A percentile compares a stretch with the other conserved stretches of the same genome.
These are phyloP conservation scores for Melanomma pulvis-pyrius DNA, from an alignment of 495 filamentous ascomycete species.

Conservation along the genomic window DNA sequence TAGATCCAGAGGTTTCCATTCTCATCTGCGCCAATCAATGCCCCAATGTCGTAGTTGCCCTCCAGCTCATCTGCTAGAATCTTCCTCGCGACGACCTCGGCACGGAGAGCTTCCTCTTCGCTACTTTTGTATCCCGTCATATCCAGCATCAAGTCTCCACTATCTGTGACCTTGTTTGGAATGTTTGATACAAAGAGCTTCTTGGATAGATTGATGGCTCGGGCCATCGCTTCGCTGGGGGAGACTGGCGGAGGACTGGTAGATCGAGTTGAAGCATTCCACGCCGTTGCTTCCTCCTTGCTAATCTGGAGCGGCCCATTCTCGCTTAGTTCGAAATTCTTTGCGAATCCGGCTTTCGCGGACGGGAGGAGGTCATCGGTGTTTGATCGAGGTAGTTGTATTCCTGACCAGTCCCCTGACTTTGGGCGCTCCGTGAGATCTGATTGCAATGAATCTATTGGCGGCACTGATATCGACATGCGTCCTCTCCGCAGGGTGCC, in stretches of 20 bases:
- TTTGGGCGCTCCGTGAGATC: constrained; percentile 48
- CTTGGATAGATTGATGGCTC: constrained; percentile 83
- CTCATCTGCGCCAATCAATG: constrained; percentile 91
- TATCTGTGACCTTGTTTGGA: constrained; percentile 84
- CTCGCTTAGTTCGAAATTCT: constrained; percentile 17
- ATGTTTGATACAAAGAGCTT: constrained; percentile 90
- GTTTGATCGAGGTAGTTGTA: constrained; percentile 20
- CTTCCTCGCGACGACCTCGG: constrained; percentile 91
- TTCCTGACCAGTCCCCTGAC: constrained; percentile 39
- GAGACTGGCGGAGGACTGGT: constrained; percentile 78
- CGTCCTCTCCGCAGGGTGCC: constrained; percentile 39
- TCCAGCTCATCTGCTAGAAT: constrained; percentile 94
- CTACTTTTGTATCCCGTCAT: constrained; percentile 96
- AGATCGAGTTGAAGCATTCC: constrained; percentile 54
- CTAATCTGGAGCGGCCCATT: constrained; percentile 24
- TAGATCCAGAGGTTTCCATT: constrained; percentile 98
- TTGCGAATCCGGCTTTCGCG: constrained; percentile 17
- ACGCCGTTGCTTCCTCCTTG: constrained; percentile 32
- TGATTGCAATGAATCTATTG: constrained; percentile 47
- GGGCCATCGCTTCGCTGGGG: constrained; percentile 72
- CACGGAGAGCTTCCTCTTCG: constrained; percentile 86
- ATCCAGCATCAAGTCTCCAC: constrained; percentile 95
- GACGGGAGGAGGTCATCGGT: constrained; percentile 38
- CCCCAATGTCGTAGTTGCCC: constrained; percentile 93
- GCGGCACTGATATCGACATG: constrained; percentile 24